Percentiles rank a stretch among this genome's conserved stretches.
These are phyloP conservation scores for Leucosporidium creatinivorum DNA, from an alignment of 768 basidiomycete genomes.

Conservation along the genomic window DNA sequence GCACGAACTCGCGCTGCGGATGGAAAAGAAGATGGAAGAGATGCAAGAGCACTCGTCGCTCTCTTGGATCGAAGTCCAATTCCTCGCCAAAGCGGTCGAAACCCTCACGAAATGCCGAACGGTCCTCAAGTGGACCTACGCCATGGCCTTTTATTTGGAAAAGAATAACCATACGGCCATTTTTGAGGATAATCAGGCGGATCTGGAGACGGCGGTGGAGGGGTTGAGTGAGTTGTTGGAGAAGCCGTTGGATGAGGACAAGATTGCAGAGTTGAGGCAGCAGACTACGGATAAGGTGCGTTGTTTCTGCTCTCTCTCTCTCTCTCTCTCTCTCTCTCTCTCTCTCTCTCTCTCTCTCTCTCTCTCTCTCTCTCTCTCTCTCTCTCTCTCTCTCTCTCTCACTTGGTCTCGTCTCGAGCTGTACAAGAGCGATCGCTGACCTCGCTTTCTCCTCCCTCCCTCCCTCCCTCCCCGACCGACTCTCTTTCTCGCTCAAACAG, in stretches of 20 bases:
- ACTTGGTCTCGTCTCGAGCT: too few relatives aligned
- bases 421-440: too few relatives aligned
- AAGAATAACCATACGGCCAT: slow-evolving; percentile 86
- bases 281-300: slow-evolving; percentile 77
- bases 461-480: neutral
- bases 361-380: too few relatives aligned
- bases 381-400: too few relatives aligned
- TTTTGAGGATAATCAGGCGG: slow-evolving; percentile 95
- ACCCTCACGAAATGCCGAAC: slow-evolving; percentile 61
- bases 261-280: slow-evolving; percentile 71
- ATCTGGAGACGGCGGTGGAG: slow-evolving; percentile 90
- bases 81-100: slow-evolving; percentile 97
- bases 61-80: slow-evolving; percentile 98
- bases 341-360: too few relatives aligned
- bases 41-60: slow-evolving; percentile 88
- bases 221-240: slow-evolving; percentile 88
- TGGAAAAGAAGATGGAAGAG: slow-evolving; percentile 99
- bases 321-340: too few relatives aligned
- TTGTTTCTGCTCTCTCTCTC: slow-evolving; percentile 24
- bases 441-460: too few relatives aligned
- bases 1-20: slow-evolving; percentile 80
- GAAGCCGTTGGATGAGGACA: slow-evolving; percentile 77
- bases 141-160: slow-evolving; percentile 95
- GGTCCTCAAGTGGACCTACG: slow-evolving; percentile 98
- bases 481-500: slow-evolving; percentile 1